Evolutionary conservation across 257 asterid species (phyloP).

Genomic region (Cordia subcordata): DNA sequence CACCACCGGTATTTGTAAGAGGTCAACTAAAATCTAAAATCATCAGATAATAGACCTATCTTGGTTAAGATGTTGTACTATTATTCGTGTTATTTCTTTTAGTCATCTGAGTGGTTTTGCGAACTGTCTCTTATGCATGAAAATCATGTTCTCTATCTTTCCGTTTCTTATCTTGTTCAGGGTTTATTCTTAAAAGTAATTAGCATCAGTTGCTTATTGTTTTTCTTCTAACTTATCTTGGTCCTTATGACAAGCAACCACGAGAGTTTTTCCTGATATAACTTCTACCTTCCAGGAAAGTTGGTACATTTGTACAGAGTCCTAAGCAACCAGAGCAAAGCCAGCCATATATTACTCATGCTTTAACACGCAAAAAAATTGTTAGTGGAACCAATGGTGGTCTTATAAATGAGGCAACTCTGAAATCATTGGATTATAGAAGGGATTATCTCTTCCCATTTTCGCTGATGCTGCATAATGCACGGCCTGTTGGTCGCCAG

Average conservation of each 20-base stretch:
- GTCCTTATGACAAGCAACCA: background rate
- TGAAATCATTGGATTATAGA: slow-evolving; percentile 60
- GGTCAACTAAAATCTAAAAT: no score
- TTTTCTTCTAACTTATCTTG: no score
- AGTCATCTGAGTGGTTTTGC: no score
- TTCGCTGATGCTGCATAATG: slow-evolving; percentile 74
- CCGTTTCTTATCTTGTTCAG: no score
- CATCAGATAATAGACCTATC: no score
- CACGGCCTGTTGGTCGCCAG: slow-evolving; percentile 94
- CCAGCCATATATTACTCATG: slow-evolving; percentile 37
- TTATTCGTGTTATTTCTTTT: no score
- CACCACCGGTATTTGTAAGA: no score
- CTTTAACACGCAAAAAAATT: slow-evolving; percentile 66
- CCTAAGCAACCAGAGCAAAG: slow-evolving; percentile 46
- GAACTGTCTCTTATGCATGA: no score
- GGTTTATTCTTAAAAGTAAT: no score
- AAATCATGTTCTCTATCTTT: no score
- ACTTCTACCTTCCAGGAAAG: slow-evolving; percentile 40
- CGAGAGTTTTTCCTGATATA: background rate
- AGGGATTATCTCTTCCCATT: slow-evolving; percentile 72
- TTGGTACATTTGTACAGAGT: slow-evolving; percentile 32
- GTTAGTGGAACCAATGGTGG: slow-evolving; percentile 86
- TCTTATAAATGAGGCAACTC: slow-evolving; percentile 60
- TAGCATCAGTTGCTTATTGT: no score
- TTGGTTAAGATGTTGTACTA: no score